Evolutionary conservation across 345 rosid species (phyloP).

Genomic region (Citropsis articulata): DNA sequence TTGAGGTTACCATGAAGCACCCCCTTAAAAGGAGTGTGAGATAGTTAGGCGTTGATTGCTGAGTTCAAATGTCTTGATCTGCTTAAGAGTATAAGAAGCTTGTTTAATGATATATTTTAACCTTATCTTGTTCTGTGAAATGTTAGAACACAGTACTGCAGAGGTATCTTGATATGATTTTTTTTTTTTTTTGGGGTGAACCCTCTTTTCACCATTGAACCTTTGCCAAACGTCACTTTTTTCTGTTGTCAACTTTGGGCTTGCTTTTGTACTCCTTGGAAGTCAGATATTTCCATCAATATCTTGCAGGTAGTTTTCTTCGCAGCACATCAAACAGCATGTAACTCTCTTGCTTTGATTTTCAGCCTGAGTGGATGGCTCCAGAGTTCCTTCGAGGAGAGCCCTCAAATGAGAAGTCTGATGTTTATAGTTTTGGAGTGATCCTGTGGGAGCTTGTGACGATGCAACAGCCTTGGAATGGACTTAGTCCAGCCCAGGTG

Average conservation of each 20-base stretch:
- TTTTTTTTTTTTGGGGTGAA: not conserved
- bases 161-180: not conserved
- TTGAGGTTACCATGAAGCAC: not conserved
- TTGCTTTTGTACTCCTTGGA: constrained; percentile 1
- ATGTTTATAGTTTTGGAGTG: constrained; percentile 91
- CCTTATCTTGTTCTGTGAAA: not conserved
- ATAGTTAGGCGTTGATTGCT: not conserved
- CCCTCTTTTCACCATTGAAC: not conserved
- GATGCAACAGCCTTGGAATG: constrained; percentile 93
- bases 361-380: constrained; percentile 99
- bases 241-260: not conserved
- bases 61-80: not conserved
- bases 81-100: not conserved
- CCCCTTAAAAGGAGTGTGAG: not conserved
- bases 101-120: not conserved
- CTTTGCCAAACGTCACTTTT: not conserved
- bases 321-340: constrained; percentile 35
- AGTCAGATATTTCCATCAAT: constrained; percentile 22
- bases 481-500: constrained; percentile 95
- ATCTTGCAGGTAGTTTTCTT: constrained; percentile 28
- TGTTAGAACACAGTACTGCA: not conserved
- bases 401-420: constrained; percentile 96
- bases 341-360: constrained; percentile 41
- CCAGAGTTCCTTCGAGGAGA: constrained; percentile 98
- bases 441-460: constrained; percentile 90